Percentiles rank a stretch among this genome's conserved stretches.
Conservation (phyloP, 257 asterid genomes). For the Solanum virginianum region DNA sequence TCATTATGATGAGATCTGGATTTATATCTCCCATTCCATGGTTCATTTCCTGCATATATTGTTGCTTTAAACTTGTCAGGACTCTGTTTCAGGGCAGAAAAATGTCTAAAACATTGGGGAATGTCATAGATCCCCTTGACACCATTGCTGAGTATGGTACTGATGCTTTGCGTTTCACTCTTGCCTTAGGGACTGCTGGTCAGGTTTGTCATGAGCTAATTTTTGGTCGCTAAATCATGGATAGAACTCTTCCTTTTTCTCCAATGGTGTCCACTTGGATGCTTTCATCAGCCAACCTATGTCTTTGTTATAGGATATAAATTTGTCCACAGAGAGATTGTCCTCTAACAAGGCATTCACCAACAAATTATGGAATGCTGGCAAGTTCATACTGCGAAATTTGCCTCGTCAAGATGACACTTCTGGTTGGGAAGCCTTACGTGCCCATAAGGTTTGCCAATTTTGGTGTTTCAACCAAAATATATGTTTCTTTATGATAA, state of each 20-base stretch:
- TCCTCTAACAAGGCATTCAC: constrained; percentile 88
- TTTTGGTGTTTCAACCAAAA: neutral
- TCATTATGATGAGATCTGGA: neutral
- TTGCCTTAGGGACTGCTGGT: constrained; percentile 93
- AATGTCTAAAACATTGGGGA: constrained; percentile 95
- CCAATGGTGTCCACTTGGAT: neutral
- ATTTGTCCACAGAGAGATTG: constrained; percentile 80
- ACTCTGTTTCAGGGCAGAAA: constrained; percentile 70
- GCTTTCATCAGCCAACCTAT: neutral
- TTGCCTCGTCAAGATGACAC: constrained; percentile 60
- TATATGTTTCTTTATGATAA: neutral
- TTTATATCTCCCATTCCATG: neutral
- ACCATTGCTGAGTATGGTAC: constrained; percentile 84
- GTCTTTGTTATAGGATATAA: constrained; percentile 56
- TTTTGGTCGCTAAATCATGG: neutral
- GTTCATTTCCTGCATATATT: constrained; percentile 6
- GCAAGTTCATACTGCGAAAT: constrained; percentile 88
- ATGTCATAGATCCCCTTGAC: constrained; percentile 86
- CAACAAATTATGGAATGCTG: constrained; percentile 98
- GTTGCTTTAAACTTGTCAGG: constrained; percentile 5
- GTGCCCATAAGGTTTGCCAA: constrained; percentile 43
- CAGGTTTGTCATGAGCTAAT: constrained; percentile 48
- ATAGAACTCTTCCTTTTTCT: neutral
- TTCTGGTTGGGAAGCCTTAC: constrained; percentile 61
- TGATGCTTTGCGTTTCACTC: constrained; percentile 92